Evolutionary conservation across 2,329 filamentous ascomycete species (phyloP).

Genomic region (Botrytis porri): DNA sequence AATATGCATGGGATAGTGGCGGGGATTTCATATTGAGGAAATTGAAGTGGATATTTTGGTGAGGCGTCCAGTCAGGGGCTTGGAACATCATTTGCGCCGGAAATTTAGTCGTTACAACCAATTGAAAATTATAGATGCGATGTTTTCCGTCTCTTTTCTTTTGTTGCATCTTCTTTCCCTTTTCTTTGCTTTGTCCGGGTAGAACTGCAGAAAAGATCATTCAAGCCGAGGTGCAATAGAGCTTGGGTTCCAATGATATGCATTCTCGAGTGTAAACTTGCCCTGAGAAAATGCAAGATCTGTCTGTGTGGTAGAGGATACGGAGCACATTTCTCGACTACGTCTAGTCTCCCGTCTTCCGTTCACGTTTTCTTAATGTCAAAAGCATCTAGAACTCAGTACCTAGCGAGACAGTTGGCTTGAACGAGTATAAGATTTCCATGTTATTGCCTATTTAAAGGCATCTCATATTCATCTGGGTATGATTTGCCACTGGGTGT

Average conservation of each 20-base stretch:
- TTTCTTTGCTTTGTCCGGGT: not conserved
- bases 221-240: not conserved
- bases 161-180: not conserved
- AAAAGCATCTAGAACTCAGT: not conserved
- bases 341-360: not conserved
- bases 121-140: not conserved
- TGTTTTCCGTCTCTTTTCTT: not conserved
- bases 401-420: not conserved
- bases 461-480: not conserved
- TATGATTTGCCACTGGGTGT: not conserved
- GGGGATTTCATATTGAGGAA: conserved; percentile 2
- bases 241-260: not conserved
- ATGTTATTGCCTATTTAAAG: not conserved
- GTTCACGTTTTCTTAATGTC: not conserved
- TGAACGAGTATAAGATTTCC: not conserved
- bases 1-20: conserved; percentile 14
- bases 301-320: not conserved
- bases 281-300: not conserved
- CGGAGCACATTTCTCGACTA: not conserved
- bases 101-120: not conserved
- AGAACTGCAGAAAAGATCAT: not conserved
- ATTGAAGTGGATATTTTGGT: conserved; percentile 13
- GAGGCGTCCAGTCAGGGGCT: conserved; percentile 8
- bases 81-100: not conserved
- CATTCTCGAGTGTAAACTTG: not conserved